Conservation (phyloP, 768 basidiomycete genomes). For the Phanerochaete sordida region DNA sequence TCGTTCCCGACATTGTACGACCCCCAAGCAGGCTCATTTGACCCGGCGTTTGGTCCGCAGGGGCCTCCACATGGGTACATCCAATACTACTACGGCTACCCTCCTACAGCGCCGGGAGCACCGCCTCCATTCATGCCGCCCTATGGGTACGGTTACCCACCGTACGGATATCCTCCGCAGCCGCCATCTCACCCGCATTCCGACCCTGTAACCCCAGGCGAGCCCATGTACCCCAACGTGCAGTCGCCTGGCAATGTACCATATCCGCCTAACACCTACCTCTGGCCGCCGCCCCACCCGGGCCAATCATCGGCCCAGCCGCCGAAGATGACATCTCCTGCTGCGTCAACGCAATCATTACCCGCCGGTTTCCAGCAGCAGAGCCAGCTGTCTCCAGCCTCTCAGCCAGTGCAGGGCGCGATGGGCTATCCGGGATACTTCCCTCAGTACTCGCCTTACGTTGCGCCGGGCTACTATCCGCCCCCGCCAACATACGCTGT, state of each 20-base stretch:
- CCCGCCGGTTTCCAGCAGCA: neutral
- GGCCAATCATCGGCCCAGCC: constrained; percentile 3
- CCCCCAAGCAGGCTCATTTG: constrained; percentile 31
- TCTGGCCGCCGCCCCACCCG: constrained; percentile 30
- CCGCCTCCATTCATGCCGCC: constrained; percentile 36
- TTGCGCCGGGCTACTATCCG: constrained; percentile 15
- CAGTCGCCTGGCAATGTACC: constrained; percentile 23
- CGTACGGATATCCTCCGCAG: constrained; percentile 50
- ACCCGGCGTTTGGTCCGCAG: constrained; percentile 25
- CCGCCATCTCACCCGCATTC: constrained; percentile 38
- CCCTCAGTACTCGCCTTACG: constrained; percentile 13
- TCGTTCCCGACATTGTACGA: constrained; percentile 78
- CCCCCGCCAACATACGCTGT: constrained; percentile 15
- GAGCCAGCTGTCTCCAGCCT: constrained; percentile 10
- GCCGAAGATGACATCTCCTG: constrained; percentile 10
- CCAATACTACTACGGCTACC: constrained; percentile 28
- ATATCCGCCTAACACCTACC: constrained; percentile 28
- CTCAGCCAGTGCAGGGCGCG: constrained; percentile 18
- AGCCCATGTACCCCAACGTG: constrained; percentile 26
- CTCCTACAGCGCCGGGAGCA: constrained; percentile 27
- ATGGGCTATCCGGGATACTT: constrained; percentile 13
- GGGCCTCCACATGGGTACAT: constrained; percentile 22
- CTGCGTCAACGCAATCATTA: neutral
- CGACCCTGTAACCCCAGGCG: constrained; percentile 29
- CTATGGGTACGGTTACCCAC: constrained; percentile 49